Evolutionary conservation across 1,284 basidiomycete genomes (phyloP).

Genomic region (Puccinia hordei): DNA sequence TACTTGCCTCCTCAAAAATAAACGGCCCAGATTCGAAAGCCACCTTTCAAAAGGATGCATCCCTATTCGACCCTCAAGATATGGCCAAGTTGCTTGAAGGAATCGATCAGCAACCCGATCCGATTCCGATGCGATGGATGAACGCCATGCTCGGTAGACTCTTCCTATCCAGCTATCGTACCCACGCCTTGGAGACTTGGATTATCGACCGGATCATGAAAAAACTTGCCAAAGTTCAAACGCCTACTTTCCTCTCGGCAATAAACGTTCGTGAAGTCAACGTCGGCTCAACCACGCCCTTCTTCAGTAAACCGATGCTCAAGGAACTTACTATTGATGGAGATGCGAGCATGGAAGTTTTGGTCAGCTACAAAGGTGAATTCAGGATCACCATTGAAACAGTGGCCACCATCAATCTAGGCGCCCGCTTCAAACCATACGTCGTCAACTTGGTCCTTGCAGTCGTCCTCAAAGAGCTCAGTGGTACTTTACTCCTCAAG

Average conservation of each 20-base stretch:
- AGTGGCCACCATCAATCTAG: conserved; percentile 74
- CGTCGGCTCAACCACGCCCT: conserved; percentile 74
- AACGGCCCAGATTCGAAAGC: conserved; percentile 57
- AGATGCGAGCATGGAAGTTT: conserved; percentile 83
- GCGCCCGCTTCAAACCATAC: conserved; percentile 76
- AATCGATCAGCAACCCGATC: conserved; percentile 87
- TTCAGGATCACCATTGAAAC: conserved; percentile 86
- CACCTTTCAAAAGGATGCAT: conserved; percentile 56
- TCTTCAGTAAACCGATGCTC: conserved; percentile 85
- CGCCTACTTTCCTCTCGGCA: conserved; percentile 80
- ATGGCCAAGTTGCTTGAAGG: conserved; percentile 81
- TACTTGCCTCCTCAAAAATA: conserved; percentile 72
- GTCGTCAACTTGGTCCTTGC: conserved; percentile 73
- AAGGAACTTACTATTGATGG: conserved; percentile 92
- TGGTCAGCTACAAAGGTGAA: conserved; percentile 80
- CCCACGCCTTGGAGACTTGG: conserved; percentile 74
- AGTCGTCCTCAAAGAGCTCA: conserved; percentile 77
- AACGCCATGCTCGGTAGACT: conserved; percentile 89
- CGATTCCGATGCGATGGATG: conserved; percentile 93
- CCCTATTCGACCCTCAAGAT: conserved; percentile 73
- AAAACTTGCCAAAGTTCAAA: conserved; percentile 86
- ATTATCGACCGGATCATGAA: conserved; percentile 88
- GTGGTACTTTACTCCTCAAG: conserved; percentile 85
- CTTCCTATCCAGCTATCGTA: conserved; percentile 88
- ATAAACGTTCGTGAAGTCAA: conserved; percentile 85